Evolutionary conservation across 2,329 filamentous ascomycete species (phyloP), one percentile per base, ranked within the genome.

Genomic region (Chrysoporthe puriensis): DNA sequence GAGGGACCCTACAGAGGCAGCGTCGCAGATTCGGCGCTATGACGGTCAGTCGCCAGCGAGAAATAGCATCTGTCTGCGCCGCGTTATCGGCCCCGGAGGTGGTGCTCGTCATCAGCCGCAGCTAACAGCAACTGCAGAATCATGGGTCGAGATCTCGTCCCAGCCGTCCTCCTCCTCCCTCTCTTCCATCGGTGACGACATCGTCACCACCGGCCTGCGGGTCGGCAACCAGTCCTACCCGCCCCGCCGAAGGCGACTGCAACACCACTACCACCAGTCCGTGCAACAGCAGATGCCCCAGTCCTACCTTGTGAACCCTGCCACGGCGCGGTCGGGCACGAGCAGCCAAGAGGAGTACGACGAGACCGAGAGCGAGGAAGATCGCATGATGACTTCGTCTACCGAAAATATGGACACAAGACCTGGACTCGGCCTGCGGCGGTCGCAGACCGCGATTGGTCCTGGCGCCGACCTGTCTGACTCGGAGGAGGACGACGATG

Each of bases 321-420:
- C 80, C 34, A 77, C 79, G 42, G 75, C 80, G 48, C 81, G 80
- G 32, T 74, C 79, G 64, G 82, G 80, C 59, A 81, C 84, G 43
- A 96, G 93, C 79, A 97, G 94, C 74, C 93, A 97, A 77, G 94
- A 97, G 73, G 94, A 97, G 80, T 97, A 96, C 74, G 93, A 97
- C 44, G 94, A 97, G 81, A 96, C 91, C 70, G 94, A 97, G 77
- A 97, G 87, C 78, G 94, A 97, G 70, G 93, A 94, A 54, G 94
- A 97, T 73, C 87, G 85, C 16, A 73, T 87, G 13, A 77, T 90
- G 75, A 84, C 84, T 1, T 88, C 86, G 72, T 90, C 88, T 16
- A 84, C 82, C 58, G 88, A 90, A 73, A 84, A 86, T 66, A 74
- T 83, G 40, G 73, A 71, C 54, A 75, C 70, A 57, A 75, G 65